Base-by-base conservation (phyloP, 805 yeast species). In the Wickerhamiella spandovensis region DNA sequence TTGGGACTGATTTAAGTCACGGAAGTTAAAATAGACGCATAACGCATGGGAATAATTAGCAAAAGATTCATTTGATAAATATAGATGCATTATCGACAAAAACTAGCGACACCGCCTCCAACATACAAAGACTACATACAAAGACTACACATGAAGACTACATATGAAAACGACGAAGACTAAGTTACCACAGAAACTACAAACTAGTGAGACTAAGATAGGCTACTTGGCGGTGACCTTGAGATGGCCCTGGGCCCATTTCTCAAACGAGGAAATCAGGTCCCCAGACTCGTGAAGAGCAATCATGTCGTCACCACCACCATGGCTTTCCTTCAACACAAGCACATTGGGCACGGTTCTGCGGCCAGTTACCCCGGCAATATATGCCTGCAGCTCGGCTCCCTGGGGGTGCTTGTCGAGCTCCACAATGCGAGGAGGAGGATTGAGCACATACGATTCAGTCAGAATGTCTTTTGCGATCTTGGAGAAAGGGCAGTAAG, bases 301-400 rank as follows among this genome's bases (percentile, higher is more conserved):
- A 23, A 65, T 70, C 64, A 92, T 77, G 50, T 89, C 97, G 64
- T 87, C 96, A 41, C 78, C 78, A 2, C 98, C 98, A 39, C 98
- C 98, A 56, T 84, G 74, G 46, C 90, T 81, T 23, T 74, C 64
- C 8, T 84, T 82, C 50, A 80, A 82, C 49, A 90, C 76, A 49
- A 86, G 72, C 20, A 92, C 76, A 62, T 92, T 92, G 23, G 98
- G 98, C 13, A 92, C 98, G 0, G 97, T 90, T 25, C 68, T 68
- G 58, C 96, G 78, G 6, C 92, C 94, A 4, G 95, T 78, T 51
- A 74, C 65, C 47, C 73, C 70, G 17, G 73, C 82, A 48, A 92
- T 72, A 64, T 82, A 82, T 17, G 71, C 76, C 66, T 89, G 97
- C 53, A 92, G 72, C 54, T 76, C 82, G 2, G 68, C 64, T 1